A percentile compares a stretch with the other conserved stretches of the same genome.
These are phyloP conservation scores for Blastomyces percursus DNA, from an alignment of 2,329 filamentous ascomycete species.

Conservation along the genomic window DNA sequence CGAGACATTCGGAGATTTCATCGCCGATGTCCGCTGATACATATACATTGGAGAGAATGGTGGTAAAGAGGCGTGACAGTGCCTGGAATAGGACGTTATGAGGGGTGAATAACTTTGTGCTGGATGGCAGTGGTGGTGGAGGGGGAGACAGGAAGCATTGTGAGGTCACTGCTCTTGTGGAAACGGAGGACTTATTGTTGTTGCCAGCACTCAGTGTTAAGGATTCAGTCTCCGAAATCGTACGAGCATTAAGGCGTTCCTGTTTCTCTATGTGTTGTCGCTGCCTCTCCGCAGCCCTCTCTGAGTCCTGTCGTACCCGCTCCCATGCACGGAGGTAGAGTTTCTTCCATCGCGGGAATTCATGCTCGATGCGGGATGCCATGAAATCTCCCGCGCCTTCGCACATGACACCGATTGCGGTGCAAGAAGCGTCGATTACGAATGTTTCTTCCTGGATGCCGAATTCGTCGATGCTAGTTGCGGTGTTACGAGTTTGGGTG, in stretches of 20 bases:
- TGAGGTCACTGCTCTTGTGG: not conserved
- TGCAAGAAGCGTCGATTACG: constrained; percentile 58
- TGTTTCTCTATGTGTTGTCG: constrained; percentile 16
- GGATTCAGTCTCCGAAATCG: not conserved
- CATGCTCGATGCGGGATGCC: constrained; percentile 58
- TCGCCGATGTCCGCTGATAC: constrained; percentile 32
- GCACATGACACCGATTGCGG: constrained; percentile 59
- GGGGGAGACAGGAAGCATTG: not conserved
- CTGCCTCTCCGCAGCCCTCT: constrained; percentile 26
- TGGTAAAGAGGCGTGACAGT: constrained; percentile 29
- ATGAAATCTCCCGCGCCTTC: constrained; percentile 70
- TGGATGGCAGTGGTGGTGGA: constrained; percentile 14
- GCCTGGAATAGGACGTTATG: constrained; percentile 32
- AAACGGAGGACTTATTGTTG: not conserved
- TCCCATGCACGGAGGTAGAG: constrained; percentile 32
- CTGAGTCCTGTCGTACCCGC: constrained; percentile 28
- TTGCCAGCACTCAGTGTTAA: not conserved
- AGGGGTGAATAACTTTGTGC: constrained; percentile 26
- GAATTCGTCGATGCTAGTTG: constrained; percentile 21
- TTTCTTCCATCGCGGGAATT: constrained; percentile 43
- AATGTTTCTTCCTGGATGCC: constrained; percentile 32
- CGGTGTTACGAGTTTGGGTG: constrained; percentile 45
- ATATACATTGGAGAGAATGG: constrained; percentile 30
- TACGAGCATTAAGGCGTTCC: not conserved
- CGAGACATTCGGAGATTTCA: constrained; percentile 31